A percentile compares a stretch with the other conserved stretches of the same genome.
Conservation (phyloP, 1,139 yeast genomes). For the Meyerozyma elateridarum region DNA sequence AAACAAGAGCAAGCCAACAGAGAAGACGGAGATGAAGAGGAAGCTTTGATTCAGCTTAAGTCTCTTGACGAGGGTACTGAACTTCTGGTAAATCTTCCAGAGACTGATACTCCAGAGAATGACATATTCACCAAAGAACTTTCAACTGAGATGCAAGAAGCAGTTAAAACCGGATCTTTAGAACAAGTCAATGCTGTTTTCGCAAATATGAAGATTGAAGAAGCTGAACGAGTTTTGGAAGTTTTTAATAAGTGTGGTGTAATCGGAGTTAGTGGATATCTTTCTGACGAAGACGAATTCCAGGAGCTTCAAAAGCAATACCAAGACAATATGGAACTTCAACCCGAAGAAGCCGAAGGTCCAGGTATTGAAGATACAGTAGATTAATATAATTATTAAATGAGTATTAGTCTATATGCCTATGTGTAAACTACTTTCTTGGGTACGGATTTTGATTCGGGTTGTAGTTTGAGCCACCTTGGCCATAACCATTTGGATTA, state of each 20-base stretch:
- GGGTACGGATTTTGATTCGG: too few relatives aligned
- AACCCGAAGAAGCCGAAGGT: conserved; percentile 8
- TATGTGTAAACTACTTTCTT: too few relatives aligned
- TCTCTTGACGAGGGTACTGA: conserved; percentile 83
- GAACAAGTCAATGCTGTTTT: conserved; percentile 83
- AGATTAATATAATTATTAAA: conserved; percentile 7
- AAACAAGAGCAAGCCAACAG: conserved; percentile 34
- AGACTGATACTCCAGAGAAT: conserved; percentile 43
- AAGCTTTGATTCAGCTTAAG: conserved; percentile 79
- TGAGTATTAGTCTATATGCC: too few relatives aligned
- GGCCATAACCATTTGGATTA: too few relatives aligned
- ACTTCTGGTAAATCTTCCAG: conserved; percentile 69
- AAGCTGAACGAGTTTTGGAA: conserved; percentile 76
- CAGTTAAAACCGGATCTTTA: conserved; percentile 65
- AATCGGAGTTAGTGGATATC: conserved; percentile 55
- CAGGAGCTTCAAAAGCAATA: conserved; percentile 21
- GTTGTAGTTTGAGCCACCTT: too few relatives aligned
- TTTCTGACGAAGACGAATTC: conserved; percentile 24
- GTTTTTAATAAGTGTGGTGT: conserved; percentile 78
- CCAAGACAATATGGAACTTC: conserved; percentile 14
- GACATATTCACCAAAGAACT: conserved; percentile 49
- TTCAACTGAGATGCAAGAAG: conserved; percentile 64
- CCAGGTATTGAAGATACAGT: conserved; percentile 8
- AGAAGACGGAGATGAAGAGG: conserved; percentile 43
- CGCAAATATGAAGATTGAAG: conserved; percentile 67